Base-by-base conservation (phyloP, 148 eudicot species). In the Dysphania ambrosioides region DNA sequence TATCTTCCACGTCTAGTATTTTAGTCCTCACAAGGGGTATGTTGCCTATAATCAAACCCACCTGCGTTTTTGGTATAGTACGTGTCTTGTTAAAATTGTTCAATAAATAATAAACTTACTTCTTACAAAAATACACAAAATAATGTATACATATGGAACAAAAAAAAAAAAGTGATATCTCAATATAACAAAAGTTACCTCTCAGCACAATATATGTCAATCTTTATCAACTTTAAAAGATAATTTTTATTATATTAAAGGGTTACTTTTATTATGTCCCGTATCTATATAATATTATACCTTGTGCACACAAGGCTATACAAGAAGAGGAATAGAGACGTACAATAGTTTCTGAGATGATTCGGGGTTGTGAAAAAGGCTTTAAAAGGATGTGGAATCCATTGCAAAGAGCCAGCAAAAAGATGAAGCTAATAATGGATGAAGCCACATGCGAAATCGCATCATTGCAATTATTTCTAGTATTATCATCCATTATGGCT, bases 291-390 rank as follows among this genome's bases (percentile, higher is more conserved):
- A n/a, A n/a, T n/a, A n/a, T n/a, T n/a, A n/a, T n/a, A n/a, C n/a
- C 63, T 59, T 11, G 27, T 59, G 19, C 19, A 59, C 27, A 27
- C 2, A 59, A 24, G 23, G 9, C 63, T 34, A 40, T 2, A 62
- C 49, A 69, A 31, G 21, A 16, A n/a, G 55, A 56, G 51, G 6
- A 15, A 11, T 60, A 68, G 29, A 36, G 72, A 57, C 73, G 30
- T 90, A 93, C 98, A 8, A 88, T 61, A 79, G 87, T 84, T 85
- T 93, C 98, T 0, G 98, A 88, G 51, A 91, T 85, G 75, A 93
- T 86, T 36, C 94, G 86, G 51, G 98, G 94, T 70, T 93, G 97
- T 11, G 94, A 84, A 26, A 85, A 66, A 24, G 88, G 90, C 66
- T 86, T 83, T n/a, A 93, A 44, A 31, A 83, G 38, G 42, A 87